Evolutionary conservation across 1,284 basidiomycete genomes (phyloP).

Genomic region (Boletellus deceptivus): DNA sequence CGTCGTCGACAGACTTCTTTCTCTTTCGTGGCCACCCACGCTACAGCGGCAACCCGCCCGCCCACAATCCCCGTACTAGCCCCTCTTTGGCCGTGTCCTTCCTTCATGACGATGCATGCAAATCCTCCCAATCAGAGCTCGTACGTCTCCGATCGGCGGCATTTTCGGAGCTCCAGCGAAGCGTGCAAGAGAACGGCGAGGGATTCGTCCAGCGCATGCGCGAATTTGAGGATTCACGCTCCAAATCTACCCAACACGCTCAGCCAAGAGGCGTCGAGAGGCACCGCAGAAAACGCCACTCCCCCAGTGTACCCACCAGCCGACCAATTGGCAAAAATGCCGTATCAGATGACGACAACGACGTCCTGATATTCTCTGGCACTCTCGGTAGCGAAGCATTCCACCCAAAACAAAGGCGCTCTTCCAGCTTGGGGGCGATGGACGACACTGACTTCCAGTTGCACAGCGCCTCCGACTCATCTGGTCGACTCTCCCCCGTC

Average conservation of each 20-base stretch:
- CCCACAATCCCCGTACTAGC: conserved; percentile 17
- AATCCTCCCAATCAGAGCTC: conserved; percentile 37
- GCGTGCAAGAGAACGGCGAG: conserved; percentile 60
- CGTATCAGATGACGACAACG: conserved; percentile 41
- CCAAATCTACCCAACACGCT: conserved; percentile 36
- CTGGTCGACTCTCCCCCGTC: conserved; percentile 26
- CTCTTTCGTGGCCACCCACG: conserved; percentile 41
- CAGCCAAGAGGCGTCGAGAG: conserved; percentile 38
- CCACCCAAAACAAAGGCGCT: conserved; percentile 37
- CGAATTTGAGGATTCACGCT: conserved; percentile 57
- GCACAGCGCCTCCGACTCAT: conserved; percentile 10
- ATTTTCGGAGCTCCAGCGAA: conserved; percentile 61
- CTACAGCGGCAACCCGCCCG: conserved; percentile 17
- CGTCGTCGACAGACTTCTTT: conserved; percentile 60
- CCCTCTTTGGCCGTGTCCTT: conserved; percentile 20
- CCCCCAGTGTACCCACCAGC: conserved; percentile 25
- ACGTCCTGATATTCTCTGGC: conserved; percentile 53
- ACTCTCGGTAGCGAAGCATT: conserved; percentile 27
- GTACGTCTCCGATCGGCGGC: conserved; percentile 55
- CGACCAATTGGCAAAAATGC: conserved; percentile 10
- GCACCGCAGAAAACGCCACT: conserved; percentile 40
- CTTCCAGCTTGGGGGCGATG: conserved; percentile 43
- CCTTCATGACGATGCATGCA: conserved; percentile 13
- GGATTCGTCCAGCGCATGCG: conserved; percentile 70
- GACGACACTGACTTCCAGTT: conserved; percentile 31